Conservation (phyloP, 495 filamentous ascomycete species). For the Parmelia sp. region DNA sequence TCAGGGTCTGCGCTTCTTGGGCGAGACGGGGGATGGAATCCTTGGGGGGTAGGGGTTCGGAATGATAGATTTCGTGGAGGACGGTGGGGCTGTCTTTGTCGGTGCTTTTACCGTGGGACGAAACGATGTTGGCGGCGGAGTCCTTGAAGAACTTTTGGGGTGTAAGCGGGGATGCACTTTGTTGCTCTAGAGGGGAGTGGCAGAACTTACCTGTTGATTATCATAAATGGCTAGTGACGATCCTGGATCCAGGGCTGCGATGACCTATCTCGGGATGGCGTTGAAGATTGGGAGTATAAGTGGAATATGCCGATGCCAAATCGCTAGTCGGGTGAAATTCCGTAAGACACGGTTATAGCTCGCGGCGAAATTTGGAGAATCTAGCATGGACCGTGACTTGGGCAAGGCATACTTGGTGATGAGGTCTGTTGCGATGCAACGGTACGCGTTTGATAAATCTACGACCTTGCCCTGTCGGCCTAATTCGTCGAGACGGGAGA, state of each 20-base stretch:
- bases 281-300: neutral
- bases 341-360: neutral
- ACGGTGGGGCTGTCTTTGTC: neutral
- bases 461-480: slow-evolving; percentile 17
- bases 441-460: slow-evolving; percentile 27
- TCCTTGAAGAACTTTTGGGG: neutral
- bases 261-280: neutral
- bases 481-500: slow-evolving; percentile 11
- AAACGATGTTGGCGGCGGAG: neutral
- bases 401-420: slow-evolving; percentile 42
- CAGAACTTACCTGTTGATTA: neutral
- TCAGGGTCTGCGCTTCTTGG: slow-evolving; percentile 33
- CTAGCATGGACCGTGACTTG: slow-evolving; percentile 30
- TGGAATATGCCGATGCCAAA: neutral
- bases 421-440: slow-evolving; percentile 38
- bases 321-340: neutral
- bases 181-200: neutral
- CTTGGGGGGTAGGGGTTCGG: slow-evolving; percentile 28
- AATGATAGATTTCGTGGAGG: slow-evolving; percentile 12
- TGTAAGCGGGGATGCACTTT: neutral
- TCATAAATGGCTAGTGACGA: neutral
- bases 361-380: slow-evolving; percentile 22
- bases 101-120: neutral
- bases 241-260: neutral
- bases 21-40: slow-evolving; percentile 25